Base-by-base conservation (phyloP, 2,329 filamentous ascomycete genomes). In the Talaromyces sp. region DNA sequence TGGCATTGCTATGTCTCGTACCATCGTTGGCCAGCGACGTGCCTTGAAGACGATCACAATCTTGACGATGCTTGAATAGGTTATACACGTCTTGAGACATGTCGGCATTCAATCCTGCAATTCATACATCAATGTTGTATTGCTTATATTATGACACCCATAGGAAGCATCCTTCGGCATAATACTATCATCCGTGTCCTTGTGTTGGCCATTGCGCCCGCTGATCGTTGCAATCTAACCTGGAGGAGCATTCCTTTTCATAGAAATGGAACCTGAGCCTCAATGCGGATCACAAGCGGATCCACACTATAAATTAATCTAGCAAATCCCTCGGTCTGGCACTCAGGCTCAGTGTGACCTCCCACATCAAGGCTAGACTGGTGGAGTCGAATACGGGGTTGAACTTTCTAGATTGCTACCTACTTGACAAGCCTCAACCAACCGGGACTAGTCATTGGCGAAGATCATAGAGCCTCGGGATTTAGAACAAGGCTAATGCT, bases 351-450 rank as follows among this genome's bases (percentile, higher is more conserved):
- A 59, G 13, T 59, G 27, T 31, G 56, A 59, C 37, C 37, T 59
- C 45, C 56, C 37, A 19, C 13, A 59, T 59, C 5, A 8, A 59
- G 56, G 19, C 39, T 59, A 59, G 56, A 45, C 22, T 19, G 22
- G 35, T 59, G 56, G 56, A 41, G 19, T 27, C 14, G 22, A 45
- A 59, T 59, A 59, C 56, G 37, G 56, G 56, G 56, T 58, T 58
- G 56, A 41, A 43, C 13, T 54, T 58, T 58, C 48, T 52, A 52
- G 48, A 31, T 10, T 52, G 27, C 48, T 52, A 52, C 48, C 48
- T 52, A 52, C 27, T 52, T 27, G 9, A 52, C 27, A 19, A 52
- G 48, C 48, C 24, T 52, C 48, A 4, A 6, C 48, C 48, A 52
- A 52, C 48, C 48, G 33, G 56, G 16, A 13, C 14, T 19, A 27